Evolutionary conservation across 2,329 filamentous ascomycete genomes (phyloP).

Genomic region (Xylaria sp.): DNA sequence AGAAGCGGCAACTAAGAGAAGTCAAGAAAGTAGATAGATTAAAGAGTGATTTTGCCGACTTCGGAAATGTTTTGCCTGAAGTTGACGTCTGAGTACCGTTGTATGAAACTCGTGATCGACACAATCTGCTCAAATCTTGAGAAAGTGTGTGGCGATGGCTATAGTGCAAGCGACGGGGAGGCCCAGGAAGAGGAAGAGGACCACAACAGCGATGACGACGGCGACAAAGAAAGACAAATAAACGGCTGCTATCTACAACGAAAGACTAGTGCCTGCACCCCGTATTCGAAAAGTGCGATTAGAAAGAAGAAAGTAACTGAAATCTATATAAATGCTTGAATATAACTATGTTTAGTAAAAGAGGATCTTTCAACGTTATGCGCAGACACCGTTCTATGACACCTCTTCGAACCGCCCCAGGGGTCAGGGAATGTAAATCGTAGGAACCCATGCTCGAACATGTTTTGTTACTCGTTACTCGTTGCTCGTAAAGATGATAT

Average conservation of each 20-base stretch:
- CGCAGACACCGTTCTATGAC: not conserved
- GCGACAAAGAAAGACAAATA: no score
- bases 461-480: not conserved
- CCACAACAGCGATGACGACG: no score
- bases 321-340: not conserved
- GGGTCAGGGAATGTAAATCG: not conserved
- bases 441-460: not conserved
- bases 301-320: not conserved
- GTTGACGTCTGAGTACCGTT: no score
- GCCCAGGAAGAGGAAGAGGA: no score
- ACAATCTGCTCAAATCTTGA: no score
- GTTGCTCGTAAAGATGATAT: not conserved
- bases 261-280: no score
- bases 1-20: conserved; percentile 16
- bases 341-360: not conserved
- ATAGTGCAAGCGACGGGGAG: no score
- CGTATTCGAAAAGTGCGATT: no score
- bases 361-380: not conserved
- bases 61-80: not conserved
- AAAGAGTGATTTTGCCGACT: not conserved
- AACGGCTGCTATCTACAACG: no score
- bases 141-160: no score
- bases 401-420: not conserved
- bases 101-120: no score
- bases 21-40: not conserved